phyloP scores from a whole-genome alignment of 805 yeast species.

The Phaffomyces antillensis region DNA sequence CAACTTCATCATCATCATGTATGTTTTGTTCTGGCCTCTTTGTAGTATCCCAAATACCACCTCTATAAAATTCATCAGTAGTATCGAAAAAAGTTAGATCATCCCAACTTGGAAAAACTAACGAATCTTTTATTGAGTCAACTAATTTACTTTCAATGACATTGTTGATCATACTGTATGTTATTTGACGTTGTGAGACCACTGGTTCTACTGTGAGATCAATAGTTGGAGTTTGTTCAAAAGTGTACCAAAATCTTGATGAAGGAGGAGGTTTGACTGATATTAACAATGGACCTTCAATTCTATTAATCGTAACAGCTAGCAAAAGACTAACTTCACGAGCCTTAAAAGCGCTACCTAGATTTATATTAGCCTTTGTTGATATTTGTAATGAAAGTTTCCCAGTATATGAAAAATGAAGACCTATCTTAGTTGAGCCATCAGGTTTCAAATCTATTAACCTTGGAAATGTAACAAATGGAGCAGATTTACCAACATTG shows the following conservation, averaged over 20 bases:
- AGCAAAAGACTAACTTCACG: constrained; percentile 71
- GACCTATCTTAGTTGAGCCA: constrained; percentile 60
- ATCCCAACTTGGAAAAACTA: constrained; percentile 87
- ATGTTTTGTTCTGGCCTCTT: constrained; percentile 15
- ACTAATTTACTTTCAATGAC: constrained; percentile 70
- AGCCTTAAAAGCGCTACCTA: constrained; percentile 67
- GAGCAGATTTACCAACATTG: constrained; percentile 74
- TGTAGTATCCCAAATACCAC: constrained; percentile 81
- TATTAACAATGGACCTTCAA: constrained; percentile 69
- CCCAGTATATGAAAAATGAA: constrained; percentile 66
- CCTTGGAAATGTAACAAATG: constrained; percentile 67
- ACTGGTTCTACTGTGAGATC: constrained; percentile 80
- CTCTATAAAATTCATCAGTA: constrained; percentile 64
- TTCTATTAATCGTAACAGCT: constrained; percentile 55
- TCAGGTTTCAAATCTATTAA: constrained; percentile 68
- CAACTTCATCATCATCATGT: constrained; percentile 7
- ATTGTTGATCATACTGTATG: constrained; percentile 72
- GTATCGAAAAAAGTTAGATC: constrained; percentile 72
- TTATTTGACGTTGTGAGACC: constrained; percentile 77
- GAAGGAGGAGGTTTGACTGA: constrained; percentile 86
- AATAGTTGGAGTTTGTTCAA: constrained; percentile 69
- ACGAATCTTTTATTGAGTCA: constrained; percentile 69
- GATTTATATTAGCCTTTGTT: constrained; percentile 68
- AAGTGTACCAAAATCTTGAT: constrained; percentile 84
- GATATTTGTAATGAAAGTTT: constrained; percentile 69